Conservation (phyloP, 139 green algal species). For the Edaphochlamys debaryana region DNA sequence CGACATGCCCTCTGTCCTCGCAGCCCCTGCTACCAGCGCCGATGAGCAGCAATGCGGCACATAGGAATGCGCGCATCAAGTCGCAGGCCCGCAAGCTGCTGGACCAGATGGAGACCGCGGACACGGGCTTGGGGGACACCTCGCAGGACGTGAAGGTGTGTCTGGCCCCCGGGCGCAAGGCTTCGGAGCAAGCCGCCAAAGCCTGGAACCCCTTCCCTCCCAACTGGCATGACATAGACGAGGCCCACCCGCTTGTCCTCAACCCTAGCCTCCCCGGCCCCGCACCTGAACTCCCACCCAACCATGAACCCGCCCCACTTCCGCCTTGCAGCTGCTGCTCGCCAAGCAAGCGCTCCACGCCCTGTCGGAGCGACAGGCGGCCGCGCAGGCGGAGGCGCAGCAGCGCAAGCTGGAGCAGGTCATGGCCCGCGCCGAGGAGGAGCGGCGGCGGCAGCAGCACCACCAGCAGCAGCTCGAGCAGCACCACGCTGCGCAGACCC, state of each 20-base stretch:
- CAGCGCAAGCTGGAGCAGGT: slow-evolving; percentile 2
- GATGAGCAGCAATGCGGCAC: not conserved
- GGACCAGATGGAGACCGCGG: slow-evolving; percentile 21
- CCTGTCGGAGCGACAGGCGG: slow-evolving; percentile 9
- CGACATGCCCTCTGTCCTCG: not conserved
- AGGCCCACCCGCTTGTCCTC: no score
- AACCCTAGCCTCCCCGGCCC: not conserved
- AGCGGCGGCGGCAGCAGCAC: not conserved
- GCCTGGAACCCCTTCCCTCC: no score
- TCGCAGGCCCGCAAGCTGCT: slow-evolving; percentile 24
- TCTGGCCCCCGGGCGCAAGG: no score
- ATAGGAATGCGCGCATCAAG: slow-evolving; percentile 32
- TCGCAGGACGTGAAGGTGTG: slow-evolving; percentile 20
- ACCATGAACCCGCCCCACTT: not conserved
- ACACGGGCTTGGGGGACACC: slow-evolving; percentile 13
- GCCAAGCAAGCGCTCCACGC: slow-evolving; percentile 13
- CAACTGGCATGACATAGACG: no score
- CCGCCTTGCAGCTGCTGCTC: slow-evolving; percentile 11
- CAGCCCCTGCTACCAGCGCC: no score
- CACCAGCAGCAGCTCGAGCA: not conserved
- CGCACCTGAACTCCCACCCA: not conserved
- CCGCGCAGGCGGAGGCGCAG: slow-evolving; percentile 2
- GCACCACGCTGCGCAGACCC: not conserved
- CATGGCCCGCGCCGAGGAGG: not conserved
- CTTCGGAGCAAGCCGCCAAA: no score